Percentiles rank a stretch among this genome's conserved stretches.
Evolutionary conservation across 345 rosid species (phyloP).

Genomic region (Sapria himalayana): DNA sequence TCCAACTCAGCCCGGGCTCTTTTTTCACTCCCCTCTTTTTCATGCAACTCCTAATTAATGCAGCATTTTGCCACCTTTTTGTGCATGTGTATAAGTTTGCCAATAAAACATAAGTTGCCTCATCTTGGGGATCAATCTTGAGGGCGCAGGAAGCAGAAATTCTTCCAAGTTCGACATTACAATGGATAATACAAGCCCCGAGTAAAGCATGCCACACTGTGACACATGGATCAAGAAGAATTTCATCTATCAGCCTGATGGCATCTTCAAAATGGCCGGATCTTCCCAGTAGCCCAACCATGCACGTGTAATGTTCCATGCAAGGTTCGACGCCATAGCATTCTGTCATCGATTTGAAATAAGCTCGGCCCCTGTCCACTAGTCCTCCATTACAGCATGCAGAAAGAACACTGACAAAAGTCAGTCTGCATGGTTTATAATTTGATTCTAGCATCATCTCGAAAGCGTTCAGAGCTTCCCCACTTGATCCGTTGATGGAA

Average conservation of each 20-base stretch:
- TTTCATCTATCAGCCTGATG: constrained; percentile 37
- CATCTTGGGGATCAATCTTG: constrained; percentile 52
- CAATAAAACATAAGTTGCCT: constrained; percentile 47
- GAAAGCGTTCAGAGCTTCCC: constrained; percentile 35
- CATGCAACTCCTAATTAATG: constrained; percentile 50
- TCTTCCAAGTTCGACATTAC: constrained; percentile 40
- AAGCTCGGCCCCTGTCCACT: constrained; percentile 33
- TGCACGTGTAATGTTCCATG: constrained; percentile 62
- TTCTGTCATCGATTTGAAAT: constrained; percentile 48
- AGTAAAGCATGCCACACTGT: constrained; percentile 83
- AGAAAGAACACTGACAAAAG: constrained; percentile 60
- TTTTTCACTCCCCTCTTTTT: constrained; percentile 48
- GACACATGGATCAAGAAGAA: constrained; percentile 42
- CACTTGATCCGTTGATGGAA: constrained; percentile 45
- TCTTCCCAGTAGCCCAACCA: constrained; percentile 70
- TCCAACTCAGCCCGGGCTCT: constrained; percentile 82
- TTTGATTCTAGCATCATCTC: constrained; percentile 35
- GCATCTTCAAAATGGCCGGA: constrained; percentile 57
- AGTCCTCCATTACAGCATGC: constrained; percentile 74
- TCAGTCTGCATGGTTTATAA: constrained; percentile 36
- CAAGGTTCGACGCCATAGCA: constrained; percentile 53
- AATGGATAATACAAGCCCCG: constrained; percentile 56
- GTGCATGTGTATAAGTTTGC: constrained; percentile 62
- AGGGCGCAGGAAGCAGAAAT: constrained; percentile 37
- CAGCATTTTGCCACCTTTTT: constrained; percentile 44